These are phyloP conservation scores for Pavlovales sp. DNA, from an alignment of 208 protist genomes.

Conservation along the genomic window DNA sequence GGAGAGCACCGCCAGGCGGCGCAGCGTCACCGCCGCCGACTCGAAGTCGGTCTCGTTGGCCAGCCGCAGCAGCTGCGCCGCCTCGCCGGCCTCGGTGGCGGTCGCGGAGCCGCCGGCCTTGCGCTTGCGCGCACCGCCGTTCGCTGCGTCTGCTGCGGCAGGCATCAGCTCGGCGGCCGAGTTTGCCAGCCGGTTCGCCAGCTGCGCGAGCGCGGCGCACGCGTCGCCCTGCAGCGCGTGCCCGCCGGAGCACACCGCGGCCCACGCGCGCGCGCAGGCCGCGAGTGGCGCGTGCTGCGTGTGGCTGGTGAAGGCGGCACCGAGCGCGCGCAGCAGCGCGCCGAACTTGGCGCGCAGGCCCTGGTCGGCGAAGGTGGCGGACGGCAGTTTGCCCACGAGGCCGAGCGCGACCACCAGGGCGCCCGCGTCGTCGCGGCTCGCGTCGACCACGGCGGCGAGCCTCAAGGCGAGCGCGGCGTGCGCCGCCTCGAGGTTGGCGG, in stretches of 20 bases:
- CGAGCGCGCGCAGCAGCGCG: neutral
- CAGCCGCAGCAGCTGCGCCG: no score
- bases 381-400: neutral
- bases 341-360: neutral
- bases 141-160: no score
- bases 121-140: no score
- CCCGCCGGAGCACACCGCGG: neutral
- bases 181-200: neutral
- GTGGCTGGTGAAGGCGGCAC: neutral
- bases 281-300: neutral
- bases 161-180: neutral
- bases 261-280: neutral
- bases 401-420: no score
- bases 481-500: neutral
- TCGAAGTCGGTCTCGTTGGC: neutral
- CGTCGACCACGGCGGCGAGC: neutral
- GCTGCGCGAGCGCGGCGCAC: neutral
- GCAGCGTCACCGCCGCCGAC: neutral
- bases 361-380: neutral
- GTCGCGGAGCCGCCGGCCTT: neutral
- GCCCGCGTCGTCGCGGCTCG: neutral
- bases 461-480: neutral
- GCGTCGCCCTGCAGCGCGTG: neutral
- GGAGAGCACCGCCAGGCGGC: neutral
- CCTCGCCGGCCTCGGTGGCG: no score